Conservation (phyloP, 768 basidiomycete species). For the Termitomyces sp. region DNA sequence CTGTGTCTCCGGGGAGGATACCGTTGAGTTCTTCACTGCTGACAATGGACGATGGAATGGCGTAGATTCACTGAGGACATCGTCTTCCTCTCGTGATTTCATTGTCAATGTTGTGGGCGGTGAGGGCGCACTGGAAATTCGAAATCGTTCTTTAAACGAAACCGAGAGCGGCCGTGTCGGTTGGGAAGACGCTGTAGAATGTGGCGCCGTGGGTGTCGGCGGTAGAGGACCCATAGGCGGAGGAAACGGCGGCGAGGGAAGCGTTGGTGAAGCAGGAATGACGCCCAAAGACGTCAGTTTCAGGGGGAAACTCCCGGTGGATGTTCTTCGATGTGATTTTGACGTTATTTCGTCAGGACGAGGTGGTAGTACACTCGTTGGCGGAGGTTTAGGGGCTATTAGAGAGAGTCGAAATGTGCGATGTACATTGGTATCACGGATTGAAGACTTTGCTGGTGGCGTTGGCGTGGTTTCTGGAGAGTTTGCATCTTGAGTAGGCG, state of each 20-base stretch:
- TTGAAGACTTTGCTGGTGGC: constrained; percentile 28
- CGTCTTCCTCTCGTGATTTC: neutral
- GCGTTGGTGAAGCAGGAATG: constrained; percentile 39
- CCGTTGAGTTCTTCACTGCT: neutral
- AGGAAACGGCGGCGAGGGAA: constrained; percentile 11
- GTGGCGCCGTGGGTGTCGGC: constrained; percentile 13
- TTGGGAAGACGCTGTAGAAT: constrained; percentile 29
- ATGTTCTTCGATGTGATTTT: constrained; percentile 28
- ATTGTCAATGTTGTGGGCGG: constrained; percentile 21
- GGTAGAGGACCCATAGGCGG: constrained; percentile 16
- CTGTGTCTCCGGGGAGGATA: constrained; percentile 39
- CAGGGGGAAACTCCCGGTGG: constrained; percentile 27
- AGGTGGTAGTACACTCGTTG: constrained; percentile 55
- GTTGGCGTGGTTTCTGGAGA: constrained; percentile 16
- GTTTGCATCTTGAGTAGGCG: constrained; percentile 37
- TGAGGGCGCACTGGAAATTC: constrained; percentile 62
- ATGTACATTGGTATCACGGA: constrained; percentile 54
- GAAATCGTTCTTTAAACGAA: constrained; percentile 59
- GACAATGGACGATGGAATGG: constrained; percentile 5
- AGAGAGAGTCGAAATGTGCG: constrained; percentile 56
- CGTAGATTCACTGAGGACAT: neutral
- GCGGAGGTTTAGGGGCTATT: constrained; percentile 61
- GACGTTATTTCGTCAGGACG: constrained; percentile 55
- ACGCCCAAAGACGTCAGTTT: constrained; percentile 25
- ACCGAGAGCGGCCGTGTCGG: constrained; percentile 33